Conservation (phyloP, 352 stramenopile genomes). For the Pythium periplocum region DNA sequence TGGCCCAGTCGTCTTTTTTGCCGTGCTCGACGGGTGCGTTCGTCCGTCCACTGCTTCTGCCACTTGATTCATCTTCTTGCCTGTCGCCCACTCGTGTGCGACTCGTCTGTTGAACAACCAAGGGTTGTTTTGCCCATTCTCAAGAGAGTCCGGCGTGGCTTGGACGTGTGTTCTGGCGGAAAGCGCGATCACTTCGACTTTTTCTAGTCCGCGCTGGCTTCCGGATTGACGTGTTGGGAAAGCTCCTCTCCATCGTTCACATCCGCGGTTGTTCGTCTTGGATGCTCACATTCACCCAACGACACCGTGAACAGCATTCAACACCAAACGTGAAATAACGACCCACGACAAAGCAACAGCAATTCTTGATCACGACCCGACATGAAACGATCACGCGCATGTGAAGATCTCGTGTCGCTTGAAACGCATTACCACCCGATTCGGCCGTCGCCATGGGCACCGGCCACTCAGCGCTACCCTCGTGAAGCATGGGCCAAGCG, state of each 20-base stretch:
- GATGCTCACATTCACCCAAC: too few relatives aligned
- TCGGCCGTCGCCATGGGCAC: conserved; percentile 2
- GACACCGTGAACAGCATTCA: not conserved
- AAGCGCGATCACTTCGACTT: too few relatives aligned
- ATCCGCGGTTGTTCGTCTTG: too few relatives aligned
- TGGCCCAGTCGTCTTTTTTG: too few relatives aligned
- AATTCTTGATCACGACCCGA: conserved; percentile 1
- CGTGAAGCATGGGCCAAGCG: conserved; percentile 16
- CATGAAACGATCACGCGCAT: conserved; percentile 73
- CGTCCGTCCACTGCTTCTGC: not conserved
- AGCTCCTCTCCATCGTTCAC: too few relatives aligned
- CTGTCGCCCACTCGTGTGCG: conserved; percentile 15
- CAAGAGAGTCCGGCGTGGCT: not conserved
- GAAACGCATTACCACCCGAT: conserved; percentile 20
- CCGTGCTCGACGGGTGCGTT: conserved; percentile 6
- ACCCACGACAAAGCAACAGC: conserved; percentile 2
- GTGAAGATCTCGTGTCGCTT: conserved; percentile 56
- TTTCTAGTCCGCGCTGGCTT: too few relatives aligned
- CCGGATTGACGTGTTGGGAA: too few relatives aligned
- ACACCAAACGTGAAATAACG: conserved; percentile 2
- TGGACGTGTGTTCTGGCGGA: too few relatives aligned
- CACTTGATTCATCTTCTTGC: conserved; percentile 20
- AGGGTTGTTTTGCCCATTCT: not conserved
- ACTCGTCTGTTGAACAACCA: too few relatives aligned
- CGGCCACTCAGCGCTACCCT: conserved; percentile 5